phyloP scores from a whole-genome alignment of 352 stramenopile species.

The Salisapilia sapeloensis region DNA sequence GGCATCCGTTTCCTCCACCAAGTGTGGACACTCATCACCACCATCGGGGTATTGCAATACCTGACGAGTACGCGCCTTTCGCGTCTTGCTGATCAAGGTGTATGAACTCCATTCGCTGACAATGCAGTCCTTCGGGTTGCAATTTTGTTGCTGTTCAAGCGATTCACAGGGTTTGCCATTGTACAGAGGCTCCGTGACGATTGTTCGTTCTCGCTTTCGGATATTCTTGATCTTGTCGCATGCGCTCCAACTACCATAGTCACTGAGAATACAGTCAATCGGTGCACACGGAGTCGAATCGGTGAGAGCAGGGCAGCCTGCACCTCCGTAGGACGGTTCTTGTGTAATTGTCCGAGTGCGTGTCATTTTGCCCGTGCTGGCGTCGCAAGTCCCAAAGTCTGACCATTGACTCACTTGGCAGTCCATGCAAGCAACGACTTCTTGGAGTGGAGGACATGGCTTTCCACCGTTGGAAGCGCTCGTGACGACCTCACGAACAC shows the following conservation, averaged over 20 bases:
- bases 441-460: slow-evolving; percentile 16
- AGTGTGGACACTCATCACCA: slow-evolving; percentile 15
- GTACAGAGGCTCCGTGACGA: slow-evolving; percentile 22
- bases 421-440: slow-evolving; percentile 15
- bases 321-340: slow-evolving; percentile 20
- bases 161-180: slow-evolving; percentile 16
- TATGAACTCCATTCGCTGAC: slow-evolving; percentile 29
- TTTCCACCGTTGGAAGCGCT: slow-evolving; percentile 15
- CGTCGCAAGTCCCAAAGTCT: slow-evolving; percentile 13
- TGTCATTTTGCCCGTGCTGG: slow-evolving; percentile 16
- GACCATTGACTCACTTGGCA: slow-evolving; percentile 16
- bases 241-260: slow-evolving; percentile 23
- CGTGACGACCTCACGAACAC: slow-evolving; percentile 11
- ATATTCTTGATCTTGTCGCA: slow-evolving; percentile 15
- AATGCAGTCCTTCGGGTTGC: slow-evolving; percentile 41
- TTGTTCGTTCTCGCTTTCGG: slow-evolving; percentile 21
- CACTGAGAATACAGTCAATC: slow-evolving; percentile 23
- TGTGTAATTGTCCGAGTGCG: slow-evolving; percentile 24
- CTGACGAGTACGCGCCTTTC: slow-evolving; percentile 21
- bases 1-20: slow-evolving; percentile 17
- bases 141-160: slow-evolving; percentile 32
- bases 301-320: slow-evolving; percentile 17
- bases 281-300: slow-evolving; percentile 23
- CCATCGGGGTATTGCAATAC: slow-evolving; percentile 21
- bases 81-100: slow-evolving; percentile 14